These are phyloP conservation scores for Aspergillus ibericus DNA, from an alignment of 2,329 filamentous ascomycete genomes.

Conservation along the genomic window DNA sequence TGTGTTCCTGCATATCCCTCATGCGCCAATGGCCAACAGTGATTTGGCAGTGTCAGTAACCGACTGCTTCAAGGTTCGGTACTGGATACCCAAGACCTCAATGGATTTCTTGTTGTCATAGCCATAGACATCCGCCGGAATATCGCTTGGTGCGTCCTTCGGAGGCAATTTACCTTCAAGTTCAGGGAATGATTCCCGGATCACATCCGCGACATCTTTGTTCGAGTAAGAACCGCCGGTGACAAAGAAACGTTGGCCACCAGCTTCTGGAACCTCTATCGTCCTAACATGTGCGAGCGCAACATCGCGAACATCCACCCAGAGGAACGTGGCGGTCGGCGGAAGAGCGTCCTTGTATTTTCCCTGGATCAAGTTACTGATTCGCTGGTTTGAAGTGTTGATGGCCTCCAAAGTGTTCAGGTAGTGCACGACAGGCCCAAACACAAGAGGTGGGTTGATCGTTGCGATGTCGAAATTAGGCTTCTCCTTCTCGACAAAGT, in stretches of 20 bases:
- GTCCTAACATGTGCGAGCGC: conserved; percentile 51
- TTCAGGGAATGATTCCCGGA: conserved; percentile 45
- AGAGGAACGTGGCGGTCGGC: conserved; percentile 59
- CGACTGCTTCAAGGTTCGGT: conserved; percentile 39
- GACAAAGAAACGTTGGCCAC: conserved; percentile 48
- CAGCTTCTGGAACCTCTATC: conserved; percentile 48
- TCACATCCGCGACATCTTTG: conserved; percentile 43
- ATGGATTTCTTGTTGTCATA: conserved; percentile 44
- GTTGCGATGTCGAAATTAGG: conserved; percentile 62
- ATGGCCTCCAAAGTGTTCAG: conserved; percentile 63
- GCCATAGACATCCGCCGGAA: conserved; percentile 30
- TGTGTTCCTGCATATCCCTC: conserved; percentile 1
- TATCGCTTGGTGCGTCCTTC: conserved; percentile 33
- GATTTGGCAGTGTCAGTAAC: conserved; percentile 41
- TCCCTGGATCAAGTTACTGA: conserved; percentile 64
- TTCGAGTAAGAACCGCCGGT: conserved; percentile 44
- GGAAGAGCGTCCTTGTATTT: conserved; percentile 59
- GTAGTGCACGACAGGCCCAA: conserved; percentile 65
- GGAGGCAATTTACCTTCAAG: conserved; percentile 43
- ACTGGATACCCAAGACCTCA: conserved; percentile 44
- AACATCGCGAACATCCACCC: conserved; percentile 55
- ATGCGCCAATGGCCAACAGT: conserved; percentile 34
- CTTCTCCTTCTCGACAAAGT: conserved; percentile 57
- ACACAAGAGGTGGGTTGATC: conserved; percentile 63
- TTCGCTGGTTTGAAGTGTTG: conserved; percentile 71